phyloP scores from a whole-genome alignment of 2,329 filamentous ascomycete genomes.

The Lojkania enalia region DNA sequence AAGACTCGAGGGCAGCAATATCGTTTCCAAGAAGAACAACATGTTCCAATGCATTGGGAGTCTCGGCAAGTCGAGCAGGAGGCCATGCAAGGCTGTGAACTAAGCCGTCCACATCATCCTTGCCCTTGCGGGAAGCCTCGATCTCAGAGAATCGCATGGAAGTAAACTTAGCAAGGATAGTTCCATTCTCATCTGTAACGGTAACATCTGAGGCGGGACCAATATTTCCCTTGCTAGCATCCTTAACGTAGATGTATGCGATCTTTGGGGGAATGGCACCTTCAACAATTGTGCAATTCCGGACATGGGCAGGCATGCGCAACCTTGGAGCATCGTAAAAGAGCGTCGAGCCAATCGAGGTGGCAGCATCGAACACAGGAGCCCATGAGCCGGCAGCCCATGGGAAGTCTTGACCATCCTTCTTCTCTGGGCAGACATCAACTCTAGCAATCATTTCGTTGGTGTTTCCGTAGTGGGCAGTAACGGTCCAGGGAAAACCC shows the following conservation, averaged over 20 bases:
- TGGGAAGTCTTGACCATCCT: constrained; percentile 20
- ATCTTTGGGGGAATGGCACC: constrained; percentile 31
- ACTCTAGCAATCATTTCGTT: constrained; percentile 46
- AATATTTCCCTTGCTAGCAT: constrained; percentile 10
- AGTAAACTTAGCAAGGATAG: constrained; percentile 28
- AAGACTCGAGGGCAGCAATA: not conserved
- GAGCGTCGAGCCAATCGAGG: constrained; percentile 47
- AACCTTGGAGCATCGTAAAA: constrained; percentile 43
- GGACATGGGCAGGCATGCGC: constrained; percentile 42
- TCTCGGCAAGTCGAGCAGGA: constrained; percentile 37
- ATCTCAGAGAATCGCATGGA: constrained; percentile 25
- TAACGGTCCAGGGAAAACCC: constrained; percentile 46
- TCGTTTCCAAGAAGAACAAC: constrained; percentile 20
- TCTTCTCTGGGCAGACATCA: constrained; percentile 21
- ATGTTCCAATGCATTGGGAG: constrained; percentile 26
- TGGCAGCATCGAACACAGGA: constrained; percentile 47
- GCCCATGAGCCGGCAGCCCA: constrained; percentile 45
- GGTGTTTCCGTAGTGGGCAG: constrained; percentile 39
- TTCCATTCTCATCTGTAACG: constrained; percentile 9
- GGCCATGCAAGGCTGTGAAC: constrained; percentile 47
- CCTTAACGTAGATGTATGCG: constrained; percentile 40
- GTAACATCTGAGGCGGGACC: constrained; percentile 1
- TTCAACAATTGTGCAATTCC: constrained; percentile 26
- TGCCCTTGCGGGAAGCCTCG: constrained; percentile 25
- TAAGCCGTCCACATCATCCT: constrained; percentile 33